Evolutionary conservation across 2,329 filamentous ascomycete genomes (phyloP), one percentile per base, ranked within the genome.

Genomic region (Drechslerella dactyloides): DNA sequence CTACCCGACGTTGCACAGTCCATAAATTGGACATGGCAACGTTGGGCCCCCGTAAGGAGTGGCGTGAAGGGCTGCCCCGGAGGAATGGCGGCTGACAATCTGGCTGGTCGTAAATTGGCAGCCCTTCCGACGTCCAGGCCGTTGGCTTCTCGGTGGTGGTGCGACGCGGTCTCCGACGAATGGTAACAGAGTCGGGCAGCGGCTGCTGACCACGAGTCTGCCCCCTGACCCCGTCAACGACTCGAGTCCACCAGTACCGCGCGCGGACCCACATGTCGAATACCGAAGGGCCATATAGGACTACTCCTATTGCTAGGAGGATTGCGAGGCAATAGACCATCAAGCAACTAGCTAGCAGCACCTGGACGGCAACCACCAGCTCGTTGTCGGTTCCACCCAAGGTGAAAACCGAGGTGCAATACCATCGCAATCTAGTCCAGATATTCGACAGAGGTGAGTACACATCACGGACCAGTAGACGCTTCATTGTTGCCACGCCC

Each of bases 161-260:
- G 30, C n/a, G 52, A 15, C 23, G 27, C 23, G 54, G 54, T 40
- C 52, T 58, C 30, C 48, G 58, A 58, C 50, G 65, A 69, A 69
- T 54, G 35, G 54, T 19, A 55, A 35, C 24, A 17, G 30, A 30
- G 27, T 37, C 56, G 15, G 55, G 50, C 13, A 44, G 65, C 37
- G 33, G 37, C 6, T 51, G 52, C 11, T 48, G 27, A 13, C 46
- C 24, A 17, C 27, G 55, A 42, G 40, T 33, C 21, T 42, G 62
- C 5, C 17, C 46, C 58, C 57, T 30, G 21, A 53, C 42, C 21
- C 40, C 44, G 13, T 21, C 52, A n/a, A 58, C 57, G 3, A 35
- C 35, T 44, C 58, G 33, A 30, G 33, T 27, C 53, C 58, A 53
- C 65, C 51, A 62, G 52, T 55, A 55, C 24, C 65, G 56, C 24